Conservation (phyloP, 2,329 filamentous ascomycete species). For the Xylaria sp. region DNA sequence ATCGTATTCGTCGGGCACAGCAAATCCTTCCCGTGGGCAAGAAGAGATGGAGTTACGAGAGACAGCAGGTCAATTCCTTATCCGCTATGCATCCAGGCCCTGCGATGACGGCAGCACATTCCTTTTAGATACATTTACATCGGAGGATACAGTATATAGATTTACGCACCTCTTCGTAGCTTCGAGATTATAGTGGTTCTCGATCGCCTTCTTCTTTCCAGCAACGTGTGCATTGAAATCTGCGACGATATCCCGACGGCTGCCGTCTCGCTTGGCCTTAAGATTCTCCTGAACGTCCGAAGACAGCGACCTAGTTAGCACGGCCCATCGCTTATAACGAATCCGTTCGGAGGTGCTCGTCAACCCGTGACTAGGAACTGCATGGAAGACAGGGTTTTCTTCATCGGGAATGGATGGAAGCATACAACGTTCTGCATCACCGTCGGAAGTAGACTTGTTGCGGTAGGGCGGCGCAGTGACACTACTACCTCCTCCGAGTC, state of each 20-base stretch:
- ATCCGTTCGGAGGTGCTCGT: not conserved
- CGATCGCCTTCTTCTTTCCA: constrained; percentile 26
- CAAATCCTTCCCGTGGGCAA: not conserved
- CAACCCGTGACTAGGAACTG: not conserved
- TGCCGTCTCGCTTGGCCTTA: constrained; percentile 28
- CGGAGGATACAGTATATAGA: not conserved
- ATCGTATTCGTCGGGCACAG: not conserved
- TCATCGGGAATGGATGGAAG: not conserved
- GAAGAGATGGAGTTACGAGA: not conserved
- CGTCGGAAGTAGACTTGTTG: constrained; percentile 18
- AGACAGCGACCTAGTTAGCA: constrained; percentile 16
- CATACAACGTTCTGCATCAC: constrained; percentile 38
- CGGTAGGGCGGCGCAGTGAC: constrained; percentile 9
- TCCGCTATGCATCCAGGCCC: not conserved
- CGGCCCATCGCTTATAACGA: not conserved
- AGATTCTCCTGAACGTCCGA: constrained; percentile 29
- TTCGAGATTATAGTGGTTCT: constrained; percentile 26
- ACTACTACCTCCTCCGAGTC: constrained; percentile 23
- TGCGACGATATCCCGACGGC: constrained; percentile 28
- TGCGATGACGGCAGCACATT: not conserved
- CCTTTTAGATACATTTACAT: not conserved
- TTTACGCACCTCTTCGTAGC: constrained; percentile 30
- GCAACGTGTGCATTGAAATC: constrained; percentile 25
- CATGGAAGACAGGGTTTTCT: not conserved
- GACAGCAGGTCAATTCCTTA: not conserved